Evolutionary conservation across 2,329 filamentous ascomycete species (phyloP).

Genomic region (Scedosporium boydii): DNA sequence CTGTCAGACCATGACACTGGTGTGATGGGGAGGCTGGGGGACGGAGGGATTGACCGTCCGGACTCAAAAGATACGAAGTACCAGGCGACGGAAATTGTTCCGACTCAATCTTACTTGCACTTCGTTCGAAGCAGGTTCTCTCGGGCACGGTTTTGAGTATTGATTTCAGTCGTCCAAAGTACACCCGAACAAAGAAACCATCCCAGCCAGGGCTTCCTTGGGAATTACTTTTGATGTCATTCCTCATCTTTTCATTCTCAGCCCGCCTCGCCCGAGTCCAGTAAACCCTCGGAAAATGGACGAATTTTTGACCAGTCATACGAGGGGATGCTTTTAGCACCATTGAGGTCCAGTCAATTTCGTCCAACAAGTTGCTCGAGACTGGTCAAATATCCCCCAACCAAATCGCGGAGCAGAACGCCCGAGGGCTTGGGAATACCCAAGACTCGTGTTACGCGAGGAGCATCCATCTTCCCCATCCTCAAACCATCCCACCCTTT

Average conservation of each 20-base stretch:
- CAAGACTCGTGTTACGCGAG: neutral
- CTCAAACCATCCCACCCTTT: neutral
- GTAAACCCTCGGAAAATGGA: neutral
- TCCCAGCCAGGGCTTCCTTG: too few species aligned
- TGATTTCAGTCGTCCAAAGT: too few species aligned
- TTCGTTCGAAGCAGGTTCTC: too few species aligned
- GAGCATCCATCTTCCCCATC: neutral
- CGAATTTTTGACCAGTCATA: conserved; percentile 4
- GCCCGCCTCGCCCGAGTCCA: neutral
- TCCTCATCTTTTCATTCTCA: neutral
- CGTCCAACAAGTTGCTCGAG: neutral
- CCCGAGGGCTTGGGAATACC: neutral
- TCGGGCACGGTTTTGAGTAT: too few species aligned
- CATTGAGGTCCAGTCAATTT: neutral
- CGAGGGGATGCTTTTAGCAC: neutral
- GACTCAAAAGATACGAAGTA: neutral
- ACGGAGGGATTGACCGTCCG: neutral
- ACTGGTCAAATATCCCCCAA: neutral
- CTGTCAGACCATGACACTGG: neutral
- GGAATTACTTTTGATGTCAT: neutral
- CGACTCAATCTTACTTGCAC: too few species aligned
- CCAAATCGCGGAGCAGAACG: neutral
- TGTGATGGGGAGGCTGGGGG: neutral
- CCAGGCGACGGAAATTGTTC: neutral
- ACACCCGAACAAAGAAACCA: too few species aligned